Evolutionary conservation across 2,329 filamentous ascomycete genomes (phyloP).

Genomic region (Penicillium sp.): DNA sequence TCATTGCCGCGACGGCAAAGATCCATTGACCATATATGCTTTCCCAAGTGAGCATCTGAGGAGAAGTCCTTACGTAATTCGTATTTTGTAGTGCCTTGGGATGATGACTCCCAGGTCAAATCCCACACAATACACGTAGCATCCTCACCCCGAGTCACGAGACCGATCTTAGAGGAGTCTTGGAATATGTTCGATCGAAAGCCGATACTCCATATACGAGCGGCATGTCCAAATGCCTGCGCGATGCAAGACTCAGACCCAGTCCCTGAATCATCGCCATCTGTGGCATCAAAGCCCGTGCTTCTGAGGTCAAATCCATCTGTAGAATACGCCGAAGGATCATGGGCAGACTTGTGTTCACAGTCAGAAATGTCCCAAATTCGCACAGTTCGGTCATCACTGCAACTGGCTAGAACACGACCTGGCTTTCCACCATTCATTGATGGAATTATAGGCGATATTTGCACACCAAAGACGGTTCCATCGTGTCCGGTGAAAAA

Average conservation of each 20-base stretch:
- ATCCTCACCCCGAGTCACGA: constrained; percentile 86
- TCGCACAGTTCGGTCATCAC: constrained; percentile 86
- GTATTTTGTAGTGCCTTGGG: constrained; percentile 16
- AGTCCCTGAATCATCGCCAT: constrained; percentile 29
- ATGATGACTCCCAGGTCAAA: constrained; percentile 42
- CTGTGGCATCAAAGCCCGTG: constrained; percentile 62
- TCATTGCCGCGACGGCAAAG: constrained; percentile 30
- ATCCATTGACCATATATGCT: constrained; percentile 83
- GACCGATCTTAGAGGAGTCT: constrained; percentile 38
- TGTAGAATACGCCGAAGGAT: constrained; percentile 37
- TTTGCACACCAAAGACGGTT: constrained; percentile 85
- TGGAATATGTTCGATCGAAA: constrained; percentile 53
- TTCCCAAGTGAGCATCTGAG: constrained; percentile 72
- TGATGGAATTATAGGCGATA: constrained; percentile 60
- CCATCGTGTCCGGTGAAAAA: constrained; percentile 76
- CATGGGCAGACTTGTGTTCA: constrained; percentile 28
- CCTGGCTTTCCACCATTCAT: constrained; percentile 40
- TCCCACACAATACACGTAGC: constrained; percentile 73
- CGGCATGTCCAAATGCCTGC: constrained; percentile 79
- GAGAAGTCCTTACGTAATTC: constrained; percentile 49
- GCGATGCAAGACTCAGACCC: constrained; percentile 58
- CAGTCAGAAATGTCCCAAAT: constrained; percentile 78
- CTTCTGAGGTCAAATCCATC: constrained; percentile 47
- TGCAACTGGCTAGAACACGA: constrained; percentile 83
- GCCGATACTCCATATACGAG: constrained; percentile 83